phyloP scores from a whole-genome alignment of 1,139 yeast genomes.

The Blastobotrys buckinghamii region DNA sequence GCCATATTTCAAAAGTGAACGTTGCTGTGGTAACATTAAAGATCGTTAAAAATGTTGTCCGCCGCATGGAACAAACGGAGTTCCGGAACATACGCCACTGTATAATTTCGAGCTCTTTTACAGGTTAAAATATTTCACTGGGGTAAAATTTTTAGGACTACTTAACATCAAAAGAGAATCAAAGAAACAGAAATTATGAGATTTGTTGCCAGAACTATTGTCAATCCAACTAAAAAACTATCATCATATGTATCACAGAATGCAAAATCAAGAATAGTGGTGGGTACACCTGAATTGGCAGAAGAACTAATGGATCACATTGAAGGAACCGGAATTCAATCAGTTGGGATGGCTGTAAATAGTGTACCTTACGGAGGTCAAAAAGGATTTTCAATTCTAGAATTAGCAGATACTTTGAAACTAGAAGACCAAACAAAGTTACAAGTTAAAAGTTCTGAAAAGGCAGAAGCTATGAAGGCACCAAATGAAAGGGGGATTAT shows the following conservation, averaged over 20 bases:
- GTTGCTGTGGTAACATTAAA: too few species aligned
- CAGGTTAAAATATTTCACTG: too few species aligned
- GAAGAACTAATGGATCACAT: conserved; percentile 11
- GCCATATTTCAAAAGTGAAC: too few species aligned
- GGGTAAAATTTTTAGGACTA: too few species aligned
- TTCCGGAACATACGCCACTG: too few species aligned
- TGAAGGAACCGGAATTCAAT: conserved; percentile 13
- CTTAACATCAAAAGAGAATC: too few species aligned
- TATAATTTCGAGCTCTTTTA: too few species aligned
- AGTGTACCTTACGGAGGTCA: conserved; percentile 31
- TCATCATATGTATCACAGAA: conserved; percentile 10
- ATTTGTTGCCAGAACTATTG: conserved; percentile 12
- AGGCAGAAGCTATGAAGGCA: conserved; percentile 12
- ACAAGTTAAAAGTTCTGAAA: conserved; percentile 20
- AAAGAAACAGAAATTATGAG: neutral
- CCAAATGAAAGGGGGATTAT: neutral
- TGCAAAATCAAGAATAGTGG: conserved; percentile 19
- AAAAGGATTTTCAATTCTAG: conserved; percentile 27
- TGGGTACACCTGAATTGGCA: conserved; percentile 28
- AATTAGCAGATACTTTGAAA: conserved; percentile 17
- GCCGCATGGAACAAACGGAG: too few species aligned
- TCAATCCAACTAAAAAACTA: conserved; percentile 21
- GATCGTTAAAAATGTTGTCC: too few species aligned
- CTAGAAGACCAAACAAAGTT: conserved; percentile 21
- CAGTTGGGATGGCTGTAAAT: conserved; percentile 30